A percentile compares a stretch with the other conserved stretches of the same genome.
These are phyloP conservation scores for Trichocladium uniseriatum DNA, from an alignment of 495 filamentous ascomycete genomes.

Conservation along the genomic window DNA sequence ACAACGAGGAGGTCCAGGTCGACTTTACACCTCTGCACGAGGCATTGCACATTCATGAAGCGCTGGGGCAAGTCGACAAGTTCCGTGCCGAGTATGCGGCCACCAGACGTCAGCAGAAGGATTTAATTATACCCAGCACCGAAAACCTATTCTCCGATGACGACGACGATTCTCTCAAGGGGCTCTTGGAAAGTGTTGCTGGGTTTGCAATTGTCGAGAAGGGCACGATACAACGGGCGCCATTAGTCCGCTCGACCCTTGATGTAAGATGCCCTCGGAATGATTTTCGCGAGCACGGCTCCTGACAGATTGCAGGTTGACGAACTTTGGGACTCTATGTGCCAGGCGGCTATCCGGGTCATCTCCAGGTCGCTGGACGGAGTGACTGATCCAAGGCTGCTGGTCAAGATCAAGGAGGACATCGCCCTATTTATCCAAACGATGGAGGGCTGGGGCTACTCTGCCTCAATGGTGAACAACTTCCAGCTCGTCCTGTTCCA, in stretches of 20 bases:
- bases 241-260: constrained; percentile 67
- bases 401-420: constrained; percentile 85
- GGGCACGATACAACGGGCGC: constrained; percentile 78
- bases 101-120: constrained; percentile 83
- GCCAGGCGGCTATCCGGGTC: constrained; percentile 69
- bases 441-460: constrained; percentile 92
- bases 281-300: not conserved
- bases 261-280: constrained; percentile 51
- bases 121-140: constrained; percentile 67
- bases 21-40: constrained; percentile 95
- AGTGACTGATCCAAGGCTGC: constrained; percentile 71
- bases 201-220: constrained; percentile 96
- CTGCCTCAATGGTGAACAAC: constrained; percentile 66
- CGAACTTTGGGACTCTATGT: constrained; percentile 98
- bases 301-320: constrained; percentile 56
- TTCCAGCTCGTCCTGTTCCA: constrained; percentile 81
- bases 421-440: constrained; percentile 94
- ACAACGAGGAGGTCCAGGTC: constrained; percentile 88
- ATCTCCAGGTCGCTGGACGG: constrained; percentile 67
- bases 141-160: constrained; percentile 68
- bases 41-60: constrained; percentile 92
- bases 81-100: constrained; percentile 86
- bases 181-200: constrained; percentile 81
- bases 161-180: constrained; percentile 60
- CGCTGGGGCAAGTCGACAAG: constrained; percentile 81